Evolutionary conservation across 1,284 basidiomycete genomes (phyloP).

Genomic region (Microbotryomycetes sp.): DNA sequence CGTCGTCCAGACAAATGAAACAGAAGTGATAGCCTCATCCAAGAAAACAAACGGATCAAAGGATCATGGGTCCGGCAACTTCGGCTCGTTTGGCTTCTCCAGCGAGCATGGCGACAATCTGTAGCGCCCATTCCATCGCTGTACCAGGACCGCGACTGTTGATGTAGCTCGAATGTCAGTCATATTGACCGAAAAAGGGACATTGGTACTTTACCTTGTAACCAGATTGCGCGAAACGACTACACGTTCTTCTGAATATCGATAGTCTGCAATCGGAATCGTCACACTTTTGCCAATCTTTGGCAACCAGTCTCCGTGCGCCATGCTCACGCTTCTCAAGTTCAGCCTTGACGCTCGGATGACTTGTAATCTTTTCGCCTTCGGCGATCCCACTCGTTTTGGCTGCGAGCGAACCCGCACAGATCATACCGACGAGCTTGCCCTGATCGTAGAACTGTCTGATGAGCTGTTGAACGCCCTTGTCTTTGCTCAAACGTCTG

Average conservation of each 20-base stretch:
- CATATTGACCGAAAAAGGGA: no score
- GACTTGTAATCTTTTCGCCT: slow-evolving; percentile 59
- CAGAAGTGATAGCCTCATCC: no score
- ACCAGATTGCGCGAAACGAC: slow-evolving; percentile 67
- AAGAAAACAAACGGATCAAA: no score
- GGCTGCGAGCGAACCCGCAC: slow-evolving; percentile 66
- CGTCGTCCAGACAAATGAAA: no score
- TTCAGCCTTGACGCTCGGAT: slow-evolving; percentile 62
- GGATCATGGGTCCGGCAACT: slow-evolving; percentile 66
- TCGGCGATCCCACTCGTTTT: slow-evolving; percentile 54
- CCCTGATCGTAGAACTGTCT: slow-evolving; percentile 52
- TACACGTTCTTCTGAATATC: slow-evolving; percentile 69
- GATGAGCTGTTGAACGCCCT: slow-evolving; percentile 58
- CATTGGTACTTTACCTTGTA: slow-evolving; percentile 64
- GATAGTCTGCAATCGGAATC: slow-evolving; percentile 50
- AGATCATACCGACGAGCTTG: slow-evolving; percentile 72
- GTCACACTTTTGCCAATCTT: slow-evolving; percentile 3
- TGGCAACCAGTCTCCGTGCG: no score
- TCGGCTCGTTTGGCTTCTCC: slow-evolving; percentile 60
- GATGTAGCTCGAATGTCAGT: background rate
- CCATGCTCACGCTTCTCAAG: slow-evolving; percentile 55
- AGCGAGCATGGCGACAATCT: slow-evolving; percentile 59
- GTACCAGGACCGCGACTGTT: slow-evolving; percentile 66
- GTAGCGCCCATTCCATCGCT: slow-evolving; percentile 66
- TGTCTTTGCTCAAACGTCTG: slow-evolving; percentile 41